Evolutionary conservation across 495 filamentous ascomycete species (phyloP).

Genomic region (Penicillium nucicola): DNA sequence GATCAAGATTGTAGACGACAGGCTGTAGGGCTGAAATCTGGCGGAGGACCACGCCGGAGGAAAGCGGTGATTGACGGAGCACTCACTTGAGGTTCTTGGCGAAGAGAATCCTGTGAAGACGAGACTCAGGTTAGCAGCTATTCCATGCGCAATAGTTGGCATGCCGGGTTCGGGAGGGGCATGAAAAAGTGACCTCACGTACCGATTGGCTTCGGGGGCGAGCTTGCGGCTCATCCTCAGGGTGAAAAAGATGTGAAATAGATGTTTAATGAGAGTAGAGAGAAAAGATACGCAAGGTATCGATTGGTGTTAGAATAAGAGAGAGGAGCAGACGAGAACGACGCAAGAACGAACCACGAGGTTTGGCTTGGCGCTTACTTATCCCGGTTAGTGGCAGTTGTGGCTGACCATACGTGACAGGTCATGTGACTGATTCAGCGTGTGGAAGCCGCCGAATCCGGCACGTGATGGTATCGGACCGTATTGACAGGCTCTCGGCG

Average conservation of each 20-base stretch:
- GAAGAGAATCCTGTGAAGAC: slow-evolving; percentile 76
- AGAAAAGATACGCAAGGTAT: slow-evolving; percentile 26
- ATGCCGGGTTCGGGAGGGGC: slow-evolving; percentile 27
- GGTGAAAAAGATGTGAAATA: slow-evolving; percentile 10
- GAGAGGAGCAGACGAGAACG: slow-evolving; percentile 13
- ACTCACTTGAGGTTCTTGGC: slow-evolving; percentile 93
- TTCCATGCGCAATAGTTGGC: slow-evolving; percentile 14
- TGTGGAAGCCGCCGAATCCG: slow-evolving; percentile 2
- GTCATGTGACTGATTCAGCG: slow-evolving; percentile 9
- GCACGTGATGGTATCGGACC: slow-evolving; percentile 15
- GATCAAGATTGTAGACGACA: not conserved
- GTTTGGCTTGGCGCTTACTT: slow-evolving; percentile 24
- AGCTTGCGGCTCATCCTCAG: slow-evolving; percentile 67
- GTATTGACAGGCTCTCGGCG: slow-evolving; percentile 24
- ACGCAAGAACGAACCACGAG: slow-evolving; percentile 19
- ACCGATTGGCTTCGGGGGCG: slow-evolving; percentile 95
- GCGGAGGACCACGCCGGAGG: slow-evolving; percentile 2
- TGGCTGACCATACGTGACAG: not conserved
- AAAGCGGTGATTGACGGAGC: slow-evolving; percentile 17
- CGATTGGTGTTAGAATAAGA: slow-evolving; percentile 14
- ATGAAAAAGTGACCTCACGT: slow-evolving; percentile 39
- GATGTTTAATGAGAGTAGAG: slow-evolving; percentile 13
- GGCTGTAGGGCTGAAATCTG: not conserved
- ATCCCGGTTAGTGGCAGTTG: slow-evolving; percentile 28
- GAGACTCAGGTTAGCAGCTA: slow-evolving; percentile 7